Evolutionary conservation across 2,329 filamentous ascomycete species (phyloP).

Genomic region (Botrytis sinoallii): DNA sequence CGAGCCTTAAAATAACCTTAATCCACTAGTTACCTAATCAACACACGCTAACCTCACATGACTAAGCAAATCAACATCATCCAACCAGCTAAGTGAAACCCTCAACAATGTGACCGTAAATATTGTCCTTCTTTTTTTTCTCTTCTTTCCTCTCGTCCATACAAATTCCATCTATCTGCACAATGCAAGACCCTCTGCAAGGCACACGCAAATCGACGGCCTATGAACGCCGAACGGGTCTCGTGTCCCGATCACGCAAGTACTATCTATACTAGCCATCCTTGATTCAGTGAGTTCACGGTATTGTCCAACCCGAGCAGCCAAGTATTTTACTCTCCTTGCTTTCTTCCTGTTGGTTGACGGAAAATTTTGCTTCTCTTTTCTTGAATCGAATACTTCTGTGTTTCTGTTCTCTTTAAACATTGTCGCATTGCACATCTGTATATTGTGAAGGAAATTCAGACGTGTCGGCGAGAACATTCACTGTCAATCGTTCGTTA

Average conservation of each 20-base stretch:
- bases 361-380: neutral
- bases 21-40: no score
- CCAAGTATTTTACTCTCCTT: slow-evolving; percentile 6
- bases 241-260: slow-evolving; percentile 1
- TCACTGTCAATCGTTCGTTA: neutral
- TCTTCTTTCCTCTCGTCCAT: neutral
- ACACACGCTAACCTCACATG: neutral
- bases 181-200: slow-evolving; percentile 8
- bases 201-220: neutral
- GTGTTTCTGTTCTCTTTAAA: neutral
- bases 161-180: neutral
- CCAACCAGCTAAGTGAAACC: neutral
- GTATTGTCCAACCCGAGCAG: neutral
- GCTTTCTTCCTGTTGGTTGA: neutral
- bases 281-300: neutral
- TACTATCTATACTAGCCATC: neutral
- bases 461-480: neutral
- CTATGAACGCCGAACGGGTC: neutral
- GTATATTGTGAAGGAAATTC: neutral
- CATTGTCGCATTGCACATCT: neutral
- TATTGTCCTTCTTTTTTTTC: neutral
- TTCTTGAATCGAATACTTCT: neutral
- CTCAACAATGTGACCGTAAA: neutral
- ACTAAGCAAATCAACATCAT: neutral
- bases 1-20: neutral